Base-by-base conservation (phyloP, 1,139 yeast genomes). In the Suhomyces guaymorum region DNA sequence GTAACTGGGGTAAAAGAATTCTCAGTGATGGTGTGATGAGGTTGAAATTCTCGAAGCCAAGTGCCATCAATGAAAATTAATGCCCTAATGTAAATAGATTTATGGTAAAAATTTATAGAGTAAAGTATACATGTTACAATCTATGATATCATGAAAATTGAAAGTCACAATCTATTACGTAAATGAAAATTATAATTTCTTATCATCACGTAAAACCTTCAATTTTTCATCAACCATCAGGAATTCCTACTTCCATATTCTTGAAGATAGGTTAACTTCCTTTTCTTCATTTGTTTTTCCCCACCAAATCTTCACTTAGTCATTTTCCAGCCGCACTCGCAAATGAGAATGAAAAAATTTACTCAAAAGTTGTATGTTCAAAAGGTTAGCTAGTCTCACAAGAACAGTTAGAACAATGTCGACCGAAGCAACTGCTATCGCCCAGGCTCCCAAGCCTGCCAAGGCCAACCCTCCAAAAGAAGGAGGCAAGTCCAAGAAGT, bases 1-100 rank as follows among this genome's bases (percentile, higher is more conserved):
- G 95, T 39, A 73, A 68, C 34, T 87, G 96, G 96, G 96, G 95
- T 58, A 78, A 78, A 52, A 71, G 92, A 42, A 67, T 87, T 26
- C 72, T 87, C 42, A 75, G 83, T 34, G 82, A 79, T 46, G 80
- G 81, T 19, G 71, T 70, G 5, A 68, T 70, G 74, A 59, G 70
- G 35, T 55, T 75, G 44, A 66, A 57, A 39, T 67, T 61, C 42
- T 63, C 73, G 18, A 60, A 55, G 38, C 46, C 48, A 12, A 46
- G 46, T 35, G 49, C 42, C 3, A 42, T 46, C 14, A 47, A 47
- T 24, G 51, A 47, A 26, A 49, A 47, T 36, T 46, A 32, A 27
- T 17, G 19, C 19, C 8, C 19, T 17, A 17, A 17, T 17, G 19
- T 8, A 17, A 17, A 17, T 17, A n/a, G n/a, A n/a, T n/a, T n/a